Conservation (phyloP, 179 eudicot species). For the Monotropa hypopitys region DNA sequence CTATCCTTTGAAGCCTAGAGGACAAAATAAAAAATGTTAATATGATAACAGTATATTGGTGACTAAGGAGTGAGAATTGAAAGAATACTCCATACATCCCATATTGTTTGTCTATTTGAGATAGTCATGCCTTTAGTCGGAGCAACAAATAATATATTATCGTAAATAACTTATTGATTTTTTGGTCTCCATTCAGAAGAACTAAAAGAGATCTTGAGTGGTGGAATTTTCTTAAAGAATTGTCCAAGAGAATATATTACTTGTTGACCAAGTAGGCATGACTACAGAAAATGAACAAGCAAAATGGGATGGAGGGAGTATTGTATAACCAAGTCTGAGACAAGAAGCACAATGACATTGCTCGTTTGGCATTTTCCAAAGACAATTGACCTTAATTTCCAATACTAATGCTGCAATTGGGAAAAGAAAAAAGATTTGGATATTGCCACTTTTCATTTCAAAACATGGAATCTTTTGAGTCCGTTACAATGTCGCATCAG, state of each 20-base stretch:
- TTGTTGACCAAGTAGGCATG: neutral
- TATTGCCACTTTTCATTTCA: neutral
- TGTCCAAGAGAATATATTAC: neutral
- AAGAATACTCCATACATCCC: neutral
- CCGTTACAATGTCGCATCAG: neutral
- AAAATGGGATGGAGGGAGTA: neutral
- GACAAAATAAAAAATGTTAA: neutral
- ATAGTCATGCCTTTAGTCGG: neutral
- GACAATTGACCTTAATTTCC: neutral
- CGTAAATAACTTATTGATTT: neutral
- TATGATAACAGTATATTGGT: neutral
- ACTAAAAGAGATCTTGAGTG: neutral
- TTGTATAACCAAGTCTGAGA: neutral
- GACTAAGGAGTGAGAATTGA: neutral
- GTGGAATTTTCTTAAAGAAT: neutral
- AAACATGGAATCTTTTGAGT: neutral
- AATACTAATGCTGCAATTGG: neutral
- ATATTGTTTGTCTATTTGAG: neutral
- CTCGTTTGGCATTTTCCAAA: neutral
- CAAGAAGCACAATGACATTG: neutral
- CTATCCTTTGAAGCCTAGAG: conserved; percentile 37
- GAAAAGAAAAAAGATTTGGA: neutral
- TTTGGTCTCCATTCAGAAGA: neutral
- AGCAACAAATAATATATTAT: neutral
- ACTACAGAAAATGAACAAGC: neutral